Base-by-base conservation (phyloP, 2,329 filamentous ascomycete species). In the Hymenoscyphus repandus region DNA sequence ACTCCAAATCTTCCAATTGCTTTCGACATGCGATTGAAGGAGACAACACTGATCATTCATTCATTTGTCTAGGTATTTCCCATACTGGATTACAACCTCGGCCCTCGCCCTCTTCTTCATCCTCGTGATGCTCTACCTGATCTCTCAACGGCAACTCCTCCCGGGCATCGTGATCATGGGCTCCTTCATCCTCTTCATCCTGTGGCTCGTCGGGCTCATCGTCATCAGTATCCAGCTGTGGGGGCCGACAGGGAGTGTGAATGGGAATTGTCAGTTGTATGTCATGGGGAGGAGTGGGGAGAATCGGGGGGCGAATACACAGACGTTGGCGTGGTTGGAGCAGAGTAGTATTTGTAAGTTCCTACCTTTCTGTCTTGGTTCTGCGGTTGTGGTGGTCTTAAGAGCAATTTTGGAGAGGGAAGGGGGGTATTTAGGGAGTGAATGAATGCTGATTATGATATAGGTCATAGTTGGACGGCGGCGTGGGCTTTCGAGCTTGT, bases 151-250 rank as follows among this genome's bases (percentile, higher is more conserved):
- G 2, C 78, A 82, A 7, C 72, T 86, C 1, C 70, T 86, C 0
- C 77, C 77, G 0, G 82, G 82, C 72, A 84, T 85, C 43, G 79
- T 80, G 70, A 84, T 80, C 56, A 75, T 86, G 17, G 81, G 81
- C 51, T 76, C 76, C 41, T 85, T 86, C 62, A 75, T 85, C 57
- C 71, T 86, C 50, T 85, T 86, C 53, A 72, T 86, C 2, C 69
- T 86, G n/a, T 86, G 82, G 81, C 70, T 85, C 34, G 80, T 84
- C 33, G 83, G 82, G 0, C 70, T 86, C 7, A 74, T 86, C 42
- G 78, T 84, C 39, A 70, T 81, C 5, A 74, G 74, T 13, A 76
- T 85, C 49, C 75, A 85, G 68, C 75, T 86, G 1, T 86, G 80
- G 75, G 82, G 83, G 0, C 77, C 80, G 0, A 60, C 66, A 2